Evolutionary conservation across 768 basidiomycete genomes (phyloP).

Genomic region (Pleurotus giganteus): DNA sequence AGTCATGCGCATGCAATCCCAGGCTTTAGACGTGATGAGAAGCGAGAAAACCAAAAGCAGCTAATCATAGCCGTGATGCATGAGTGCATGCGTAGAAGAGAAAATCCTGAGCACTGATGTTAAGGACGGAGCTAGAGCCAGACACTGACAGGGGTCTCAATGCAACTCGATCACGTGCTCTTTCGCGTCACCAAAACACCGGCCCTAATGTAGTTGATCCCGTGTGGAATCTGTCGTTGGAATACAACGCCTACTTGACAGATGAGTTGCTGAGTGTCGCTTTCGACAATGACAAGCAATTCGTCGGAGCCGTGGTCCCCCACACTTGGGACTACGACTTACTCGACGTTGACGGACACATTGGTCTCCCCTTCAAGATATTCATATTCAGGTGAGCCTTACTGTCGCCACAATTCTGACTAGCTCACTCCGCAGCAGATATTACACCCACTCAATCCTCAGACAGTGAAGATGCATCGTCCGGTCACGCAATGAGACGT

Average conservation of each 20-base stretch:
- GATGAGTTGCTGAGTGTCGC: conserved; percentile 15
- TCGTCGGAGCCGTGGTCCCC: conserved; percentile 59
- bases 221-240: not conserved
- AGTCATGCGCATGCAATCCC: no score
- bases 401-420: conserved; percentile 6
- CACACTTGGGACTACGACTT: conserved; percentile 57
- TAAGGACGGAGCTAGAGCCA: no score
- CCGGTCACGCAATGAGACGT: conserved; percentile 48
- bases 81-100: no score
- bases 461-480: conserved; percentile 39
- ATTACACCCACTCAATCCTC: conserved; percentile 45
- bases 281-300: conserved; percentile 33
- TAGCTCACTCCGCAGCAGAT: conserved; percentile 23
- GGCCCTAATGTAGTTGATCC: conserved; percentile 39
- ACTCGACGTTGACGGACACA: conserved; percentile 50
- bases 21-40: no score
- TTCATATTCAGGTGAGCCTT: conserved; percentile 54
- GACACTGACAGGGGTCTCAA: not conserved
- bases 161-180: conserved; percentile 11
- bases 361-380: conserved; percentile 60
- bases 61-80: no score
- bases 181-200: conserved; percentile 36
- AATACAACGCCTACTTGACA: conserved; percentile 1
- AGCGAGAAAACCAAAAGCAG: no score
- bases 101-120: no score